Evolutionary conservation across 768 basidiomycete species (phyloP).

Genomic region (Hygrocybe coccinea): DNA sequence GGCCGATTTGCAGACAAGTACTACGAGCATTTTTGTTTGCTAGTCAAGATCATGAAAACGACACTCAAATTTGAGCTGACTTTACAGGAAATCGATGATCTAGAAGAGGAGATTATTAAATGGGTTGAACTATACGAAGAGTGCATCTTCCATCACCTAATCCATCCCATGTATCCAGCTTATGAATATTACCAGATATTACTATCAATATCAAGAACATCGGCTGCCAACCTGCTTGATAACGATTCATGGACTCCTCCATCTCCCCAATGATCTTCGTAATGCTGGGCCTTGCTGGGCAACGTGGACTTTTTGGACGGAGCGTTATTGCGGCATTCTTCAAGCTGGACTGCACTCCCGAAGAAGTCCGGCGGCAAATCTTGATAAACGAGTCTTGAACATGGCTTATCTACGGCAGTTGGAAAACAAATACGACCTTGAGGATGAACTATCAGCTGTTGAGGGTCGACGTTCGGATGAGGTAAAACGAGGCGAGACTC

Average conservation of each 20-base stretch:
- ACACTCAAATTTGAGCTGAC: conserved; percentile 33
- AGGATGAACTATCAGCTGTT: conserved; percentile 10
- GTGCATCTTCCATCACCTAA: conserved; percentile 18
- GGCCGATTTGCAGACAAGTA: conserved; percentile 30
- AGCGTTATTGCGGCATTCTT: conserved; percentile 30
- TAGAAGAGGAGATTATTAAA: conserved; percentile 23
- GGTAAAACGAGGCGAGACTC: background rate
- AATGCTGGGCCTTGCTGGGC: conserved; percentile 30
- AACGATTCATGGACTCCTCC: conserved; percentile 32
- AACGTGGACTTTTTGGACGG: conserved; percentile 35
- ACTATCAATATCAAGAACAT: conserved; percentile 28
- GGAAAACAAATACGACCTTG: conserved; percentile 21
- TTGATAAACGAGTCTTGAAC: conserved; percentile 23
- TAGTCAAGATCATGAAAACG: conserved; percentile 32
- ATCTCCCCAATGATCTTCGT: conserved; percentile 28
- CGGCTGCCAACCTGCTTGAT: conserved; percentile 28
- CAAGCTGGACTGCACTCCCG: conserved; percentile 19
- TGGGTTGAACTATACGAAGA: conserved; percentile 39
- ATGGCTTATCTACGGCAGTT: conserved; percentile 26
- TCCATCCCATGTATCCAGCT: background rate
- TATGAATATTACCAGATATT: conserved; percentile 17
- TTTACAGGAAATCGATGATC: conserved; percentile 18
- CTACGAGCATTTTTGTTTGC: conserved; percentile 33
- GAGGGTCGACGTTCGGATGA: background rate
- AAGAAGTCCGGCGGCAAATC: conserved; percentile 24